Evolutionary conservation across 1,284 basidiomycete species (phyloP).

Genomic region (Tilletia caries): DNA sequence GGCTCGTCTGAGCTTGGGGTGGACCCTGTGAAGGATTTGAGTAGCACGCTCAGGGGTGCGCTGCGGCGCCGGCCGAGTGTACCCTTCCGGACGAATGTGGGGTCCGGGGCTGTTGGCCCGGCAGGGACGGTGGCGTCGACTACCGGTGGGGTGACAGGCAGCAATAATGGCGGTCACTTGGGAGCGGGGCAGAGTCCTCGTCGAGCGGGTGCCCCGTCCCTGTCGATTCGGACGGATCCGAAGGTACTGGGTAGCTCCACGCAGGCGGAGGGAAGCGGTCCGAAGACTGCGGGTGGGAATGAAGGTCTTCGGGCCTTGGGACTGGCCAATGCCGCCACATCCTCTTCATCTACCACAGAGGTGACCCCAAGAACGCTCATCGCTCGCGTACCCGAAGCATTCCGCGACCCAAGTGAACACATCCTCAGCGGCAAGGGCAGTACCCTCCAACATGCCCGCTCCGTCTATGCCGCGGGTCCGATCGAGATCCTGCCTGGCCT

Average conservation of each 20-base stretch:
- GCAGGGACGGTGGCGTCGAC: neutral
- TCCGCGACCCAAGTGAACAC: constrained; percentile 44
- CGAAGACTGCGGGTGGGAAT: neutral
- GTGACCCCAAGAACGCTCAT: constrained; percentile 14
- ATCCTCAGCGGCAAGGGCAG: constrained; percentile 46
- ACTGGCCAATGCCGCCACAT: neutral
- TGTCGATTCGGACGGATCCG: constrained; percentile 6
- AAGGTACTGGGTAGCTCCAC: neutral
- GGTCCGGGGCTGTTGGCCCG: neutral
- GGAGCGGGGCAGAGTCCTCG: too few species aligned
- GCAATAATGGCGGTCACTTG: neutral
- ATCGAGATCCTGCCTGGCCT: constrained; percentile 82
- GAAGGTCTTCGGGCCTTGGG: neutral
- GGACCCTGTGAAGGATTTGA: constrained; percentile 27
- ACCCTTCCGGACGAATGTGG: constrained; percentile 26
- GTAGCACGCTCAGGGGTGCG: constrained; percentile 45
- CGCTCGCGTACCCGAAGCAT: constrained; percentile 36
- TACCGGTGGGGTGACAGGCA: neutral
- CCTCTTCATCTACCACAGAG: neutral
- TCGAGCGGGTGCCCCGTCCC: neutral
- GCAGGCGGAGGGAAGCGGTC: neutral
- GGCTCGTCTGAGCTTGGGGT: neutral
- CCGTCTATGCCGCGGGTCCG: constrained; percentile 73
- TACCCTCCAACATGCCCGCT: constrained; percentile 43
- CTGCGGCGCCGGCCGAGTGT: constrained; percentile 41